Conservation (phyloP, 2,329 filamentous ascomycete species). For the Exophiala mesophila region DNA sequence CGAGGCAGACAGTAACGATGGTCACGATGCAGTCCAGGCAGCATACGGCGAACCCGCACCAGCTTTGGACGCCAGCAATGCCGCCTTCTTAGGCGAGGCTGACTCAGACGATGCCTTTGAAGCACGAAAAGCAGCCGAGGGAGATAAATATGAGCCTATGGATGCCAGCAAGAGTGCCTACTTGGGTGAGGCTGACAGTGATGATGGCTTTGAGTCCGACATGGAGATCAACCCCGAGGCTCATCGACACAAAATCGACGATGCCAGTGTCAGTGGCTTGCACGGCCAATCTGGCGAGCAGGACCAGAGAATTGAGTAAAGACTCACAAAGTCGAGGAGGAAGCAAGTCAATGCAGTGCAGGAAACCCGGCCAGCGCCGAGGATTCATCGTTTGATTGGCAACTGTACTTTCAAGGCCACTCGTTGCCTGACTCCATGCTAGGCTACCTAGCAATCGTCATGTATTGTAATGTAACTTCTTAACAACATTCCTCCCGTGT, state of each 20-base stretch:
- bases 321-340: no score
- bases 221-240: constrained; percentile 19
- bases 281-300: constrained; percentile 18
- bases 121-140: constrained; percentile 3
- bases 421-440: no score
- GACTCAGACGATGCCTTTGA: constrained; percentile 23
- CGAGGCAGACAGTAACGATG: constrained; percentile 25
- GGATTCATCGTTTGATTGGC: no score
- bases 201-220: constrained; percentile 15
- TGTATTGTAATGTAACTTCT: no score
- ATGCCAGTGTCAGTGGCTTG: constrained; percentile 18
- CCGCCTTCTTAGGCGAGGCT: constrained; percentile 18
- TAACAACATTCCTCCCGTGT: background rate
- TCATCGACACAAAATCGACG: constrained; percentile 21
- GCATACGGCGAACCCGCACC: constrained; percentile 11
- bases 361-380: no score
- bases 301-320: constrained; percentile 9
- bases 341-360: no score
- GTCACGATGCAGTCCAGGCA: constrained; percentile 14
- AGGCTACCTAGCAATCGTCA: no score
- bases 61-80: constrained; percentile 16
- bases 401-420: no score
- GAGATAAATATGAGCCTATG: constrained; percentile 3
- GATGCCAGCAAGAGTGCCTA: constrained; percentile 6
- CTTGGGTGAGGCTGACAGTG: constrained; percentile 8